Base-by-base conservation (phyloP, 495 filamentous ascomycete genomes). In the Penicillium waksmanii region DNA sequence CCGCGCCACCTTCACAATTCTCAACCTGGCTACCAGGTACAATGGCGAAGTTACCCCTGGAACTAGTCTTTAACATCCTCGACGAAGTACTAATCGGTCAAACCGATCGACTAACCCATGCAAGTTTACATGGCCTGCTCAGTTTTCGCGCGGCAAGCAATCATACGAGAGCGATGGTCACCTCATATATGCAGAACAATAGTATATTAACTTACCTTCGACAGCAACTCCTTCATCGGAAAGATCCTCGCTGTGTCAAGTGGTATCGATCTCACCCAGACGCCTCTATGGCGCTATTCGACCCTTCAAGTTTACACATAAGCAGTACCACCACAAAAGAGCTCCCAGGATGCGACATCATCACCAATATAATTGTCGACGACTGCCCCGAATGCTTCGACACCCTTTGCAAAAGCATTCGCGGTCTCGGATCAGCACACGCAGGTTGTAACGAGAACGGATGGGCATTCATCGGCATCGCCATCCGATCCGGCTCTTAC, bases 341-440 rank as follows among this genome's bases (percentile, higher is more conserved):
- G 27, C 27, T 8, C 11, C 42, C 18, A 11, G 42, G 18, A 9
- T 17, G 15, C n/a, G 56, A 65, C 35, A 48, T 62, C 0, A 52
- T 62, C 12, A 62, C 56, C 0, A 19, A 56, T 0, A 54, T 36
- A 33, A 58, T 67, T 21, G 19, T 34, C 9, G 63, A 52, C 5
- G 62, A 64, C 31, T 64, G 62, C 40, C 35, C 47, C 2, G 35
- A 51, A 0, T 68, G 65, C 19, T 60, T 60, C 19, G 46, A 62
- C 1, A 52, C 43, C 6, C 21, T 67, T 12, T 36, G 56, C 19
- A 21, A 35, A 3, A 25, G 40, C 2, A 17, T 56, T 11, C 53
- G 36, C 13, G 25, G 11, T 6, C 8, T 56, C 6, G 12, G 8
- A 5, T 13, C 9, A 2, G 21, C 46, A 8, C 25, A 35, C n/a